These are phyloP conservation scores for Plasmopara muralis DNA, from an alignment of 352 stramenopile genomes.

Conservation along the genomic window DNA sequence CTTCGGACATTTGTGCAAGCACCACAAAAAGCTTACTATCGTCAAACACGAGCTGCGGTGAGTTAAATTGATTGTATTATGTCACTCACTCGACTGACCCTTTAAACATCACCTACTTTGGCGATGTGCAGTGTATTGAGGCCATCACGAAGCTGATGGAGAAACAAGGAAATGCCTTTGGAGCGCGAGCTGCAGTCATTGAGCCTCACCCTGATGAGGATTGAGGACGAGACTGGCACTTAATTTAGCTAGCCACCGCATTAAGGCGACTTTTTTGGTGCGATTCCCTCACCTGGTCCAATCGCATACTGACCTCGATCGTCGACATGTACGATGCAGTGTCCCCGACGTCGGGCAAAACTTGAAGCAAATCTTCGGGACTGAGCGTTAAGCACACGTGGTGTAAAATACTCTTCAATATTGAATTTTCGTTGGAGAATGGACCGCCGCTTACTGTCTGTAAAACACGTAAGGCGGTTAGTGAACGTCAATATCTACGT, in stretches of 20 bases:
- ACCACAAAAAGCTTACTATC: constrained; percentile 38
- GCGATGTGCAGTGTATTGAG: constrained; percentile 48
- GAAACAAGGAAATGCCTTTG: constrained; percentile 31
- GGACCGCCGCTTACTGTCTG: constrained; percentile 4
- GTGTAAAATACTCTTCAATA: constrained; percentile 60
- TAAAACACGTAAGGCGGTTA: background rate
- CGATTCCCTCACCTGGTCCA: constrained; percentile 37
- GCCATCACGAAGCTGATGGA: constrained; percentile 61
- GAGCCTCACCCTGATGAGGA: constrained; percentile 17
- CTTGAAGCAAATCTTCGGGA: constrained; percentile 66
- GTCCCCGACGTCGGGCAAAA: constrained; percentile 74
- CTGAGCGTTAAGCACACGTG: constrained; percentile 66
- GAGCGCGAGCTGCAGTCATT: constrained; percentile 15
- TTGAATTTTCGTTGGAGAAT: constrained; percentile 26
- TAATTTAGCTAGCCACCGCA: constrained; percentile 13
- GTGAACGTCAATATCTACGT: background rate
- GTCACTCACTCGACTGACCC: constrained; percentile 1
- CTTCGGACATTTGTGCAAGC: constrained; percentile 52
- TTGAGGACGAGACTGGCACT: constrained; percentile 6
- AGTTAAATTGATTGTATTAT: constrained; percentile 6
- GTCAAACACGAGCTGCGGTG: constrained; percentile 38
- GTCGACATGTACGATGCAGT: constrained; percentile 68
- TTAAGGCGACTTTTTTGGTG: constrained; percentile 17
- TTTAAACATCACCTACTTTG: background rate
- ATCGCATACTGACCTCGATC: constrained; percentile 52